Base-by-base conservation (phyloP, 106 monocot species). In the Phalaenopsis equestris region DNA sequence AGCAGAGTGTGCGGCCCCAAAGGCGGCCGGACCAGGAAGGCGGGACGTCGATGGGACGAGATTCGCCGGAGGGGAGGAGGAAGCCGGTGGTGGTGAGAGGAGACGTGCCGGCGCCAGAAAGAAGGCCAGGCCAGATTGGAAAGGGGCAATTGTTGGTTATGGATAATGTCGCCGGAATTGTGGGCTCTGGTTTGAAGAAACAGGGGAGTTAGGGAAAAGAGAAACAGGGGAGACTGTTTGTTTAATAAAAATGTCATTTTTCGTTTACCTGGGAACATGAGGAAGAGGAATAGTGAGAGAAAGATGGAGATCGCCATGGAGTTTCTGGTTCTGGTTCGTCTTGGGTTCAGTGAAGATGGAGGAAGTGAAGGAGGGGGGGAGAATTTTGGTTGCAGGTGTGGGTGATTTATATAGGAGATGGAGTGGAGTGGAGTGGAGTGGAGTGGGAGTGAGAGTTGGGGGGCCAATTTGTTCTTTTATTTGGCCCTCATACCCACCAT, bases 1-100 rank as follows among this genome's bases (percentile, higher is more conserved):
- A 68, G 70, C 82, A 82, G 77, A 58, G 55, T 38, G 82, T 82
- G 41, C 82, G 82, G 37, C 67, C 82, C 82, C 82, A 82, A n/a
- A 82, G 12, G 37, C 82, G 82, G 49, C 82, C 82, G 68, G 82
- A 82, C 82, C 82, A 82, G 82, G 45, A 61, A 14, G 82, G 8
- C 15, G 82, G 82, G 68, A 55, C 68, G n/a, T 30, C 36, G 77
- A 82, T 17, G 48, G 82, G 36, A 4, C 52, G 36, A 37, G 82
- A 82, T 2, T 48, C 77, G 38, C 77, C 77, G 2, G 37, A 36
- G 3, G 37, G 49, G 39, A 82, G 82, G 41, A 64, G n/a, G 77
- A 82, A 82, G 17, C 82, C 82, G 77, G 82, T 82, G 77, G 52
- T 72, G 70, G 61, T 12, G 39, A 77, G 77, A 1, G 82, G 77